Percentiles rank a stretch among this genome's conserved stretches.
phyloP scores from a whole-genome alignment of 139 green algal species.

The Ettlia oleoabundans region DNA sequence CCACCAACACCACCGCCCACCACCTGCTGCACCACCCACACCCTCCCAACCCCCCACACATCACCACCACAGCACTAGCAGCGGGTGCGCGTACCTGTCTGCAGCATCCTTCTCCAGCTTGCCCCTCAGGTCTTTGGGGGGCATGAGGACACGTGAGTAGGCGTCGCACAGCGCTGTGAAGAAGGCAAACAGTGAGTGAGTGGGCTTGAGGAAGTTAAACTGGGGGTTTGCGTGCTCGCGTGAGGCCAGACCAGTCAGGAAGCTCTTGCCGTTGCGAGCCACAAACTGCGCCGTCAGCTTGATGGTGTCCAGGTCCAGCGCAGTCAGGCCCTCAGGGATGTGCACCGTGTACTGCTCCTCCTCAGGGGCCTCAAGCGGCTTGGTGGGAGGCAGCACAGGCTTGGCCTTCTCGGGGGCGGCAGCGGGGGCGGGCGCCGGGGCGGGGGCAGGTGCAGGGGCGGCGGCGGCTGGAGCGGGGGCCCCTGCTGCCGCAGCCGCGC shows the following conservation, averaged over 20 bases:
- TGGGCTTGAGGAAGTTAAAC: slow-evolving; percentile 98
- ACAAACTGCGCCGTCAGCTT: slow-evolving; percentile 93
- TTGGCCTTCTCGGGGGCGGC: slow-evolving; percentile 33
- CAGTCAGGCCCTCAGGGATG: slow-evolving; percentile 87
- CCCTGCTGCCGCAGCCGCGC: not conserved
- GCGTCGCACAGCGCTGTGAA: slow-evolving; percentile 94
- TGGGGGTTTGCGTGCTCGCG: slow-evolving; percentile 70
- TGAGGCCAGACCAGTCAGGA: slow-evolving; percentile 79
- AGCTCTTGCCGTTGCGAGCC: slow-evolving; percentile 91
- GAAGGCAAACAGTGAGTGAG: slow-evolving; percentile 92
- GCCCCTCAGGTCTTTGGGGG: slow-evolving; percentile 76
- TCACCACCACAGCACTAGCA: not conserved
- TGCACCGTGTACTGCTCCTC: slow-evolving; percentile 91
- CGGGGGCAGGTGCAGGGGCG: slow-evolving; percentile 40
- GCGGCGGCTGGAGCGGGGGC: slow-evolving; percentile 1
- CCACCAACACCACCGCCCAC: not conserved
- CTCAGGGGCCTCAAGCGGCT: slow-evolving; percentile 84
- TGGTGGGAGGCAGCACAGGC: slow-evolving; percentile 45
- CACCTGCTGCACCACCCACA: not conserved
- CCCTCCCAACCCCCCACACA: not conserved
- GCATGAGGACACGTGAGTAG: slow-evolving; percentile 95
- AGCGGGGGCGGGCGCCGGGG: slow-evolving; percentile 30
- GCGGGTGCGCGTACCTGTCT: slow-evolving; percentile 70
- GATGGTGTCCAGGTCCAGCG: slow-evolving; percentile 93
- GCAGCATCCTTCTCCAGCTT: slow-evolving; percentile 68